Percentiles rank a stretch among this genome's conserved stretches.
phyloP scores from a whole-genome alignment of 208 protist species.

The Leptomonas seymouri region DNA sequence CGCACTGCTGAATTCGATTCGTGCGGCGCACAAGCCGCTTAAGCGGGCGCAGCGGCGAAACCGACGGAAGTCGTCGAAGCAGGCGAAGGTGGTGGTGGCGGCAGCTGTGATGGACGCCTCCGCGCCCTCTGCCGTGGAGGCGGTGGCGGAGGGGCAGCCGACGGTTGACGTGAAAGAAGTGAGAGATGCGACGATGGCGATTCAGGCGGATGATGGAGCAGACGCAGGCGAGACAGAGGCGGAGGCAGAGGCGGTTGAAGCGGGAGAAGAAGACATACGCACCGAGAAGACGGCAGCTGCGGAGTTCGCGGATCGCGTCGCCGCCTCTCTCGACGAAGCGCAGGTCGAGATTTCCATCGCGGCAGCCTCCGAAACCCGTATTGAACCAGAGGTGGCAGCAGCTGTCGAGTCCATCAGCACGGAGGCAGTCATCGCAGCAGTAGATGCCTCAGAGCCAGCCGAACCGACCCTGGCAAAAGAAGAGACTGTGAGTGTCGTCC shows the following conservation, averaged over 20 bases:
- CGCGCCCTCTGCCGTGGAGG: background rate
- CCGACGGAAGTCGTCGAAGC: background rate
- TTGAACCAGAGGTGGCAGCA: background rate
- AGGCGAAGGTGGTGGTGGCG: background rate
- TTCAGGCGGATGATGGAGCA: constrained; percentile 4
- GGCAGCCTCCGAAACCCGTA: background rate
- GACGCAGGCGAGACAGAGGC: constrained; percentile 12
- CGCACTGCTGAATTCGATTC: background rate
- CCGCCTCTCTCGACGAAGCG: too few species aligned
- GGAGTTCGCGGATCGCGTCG: too few species aligned
- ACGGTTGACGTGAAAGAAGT: background rate
- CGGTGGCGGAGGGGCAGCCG: background rate
- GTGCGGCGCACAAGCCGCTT: background rate
- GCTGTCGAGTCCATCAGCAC: too few species aligned
- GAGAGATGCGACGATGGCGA: background rate
- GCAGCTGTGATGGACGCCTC: background rate
- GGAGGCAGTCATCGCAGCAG: too few species aligned
- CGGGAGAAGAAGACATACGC: constrained; percentile 16
- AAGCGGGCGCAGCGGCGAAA: constrained; percentile 8
- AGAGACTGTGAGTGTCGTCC: too few species aligned
- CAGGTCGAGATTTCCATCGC: background rate
- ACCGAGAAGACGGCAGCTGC: constrained; percentile 6
- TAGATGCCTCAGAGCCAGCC: background rate
- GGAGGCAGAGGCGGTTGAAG: constrained; percentile 13
- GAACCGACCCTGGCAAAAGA: background rate